Conservation (phyloP, 345 rosid genomes). For the Clarkia xantiana region DNA sequence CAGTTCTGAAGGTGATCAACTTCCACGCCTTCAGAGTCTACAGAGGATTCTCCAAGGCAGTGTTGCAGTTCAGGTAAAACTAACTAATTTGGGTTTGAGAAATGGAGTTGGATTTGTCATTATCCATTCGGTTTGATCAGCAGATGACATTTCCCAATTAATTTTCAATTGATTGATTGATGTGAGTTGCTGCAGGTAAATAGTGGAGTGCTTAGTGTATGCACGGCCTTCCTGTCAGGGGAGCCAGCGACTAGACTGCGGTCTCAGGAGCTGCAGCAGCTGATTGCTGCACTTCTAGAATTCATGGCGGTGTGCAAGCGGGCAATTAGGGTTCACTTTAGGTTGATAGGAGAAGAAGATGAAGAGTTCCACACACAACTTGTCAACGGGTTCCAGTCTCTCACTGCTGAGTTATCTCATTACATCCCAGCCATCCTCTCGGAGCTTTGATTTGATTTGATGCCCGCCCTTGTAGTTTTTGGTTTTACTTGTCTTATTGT, state of each 20-base stretch:
- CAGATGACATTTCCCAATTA: too few species aligned
- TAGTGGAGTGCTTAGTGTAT: slow-evolving; percentile 91
- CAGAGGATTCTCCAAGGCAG: slow-evolving; percentile 99
- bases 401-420: slow-evolving; percentile 89
- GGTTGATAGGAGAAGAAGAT: slow-evolving; percentile 94
- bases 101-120: neutral
- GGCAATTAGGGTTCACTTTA: slow-evolving; percentile 84
- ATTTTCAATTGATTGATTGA: too few species aligned
- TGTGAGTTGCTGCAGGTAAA: slow-evolving; percentile 98
- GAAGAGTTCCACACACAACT: slow-evolving; percentile 99
- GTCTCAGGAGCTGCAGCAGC: slow-evolving; percentile 92
- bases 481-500: too few species aligned
- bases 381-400: slow-evolving; percentile 96
- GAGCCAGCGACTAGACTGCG: slow-evolving; percentile 97
- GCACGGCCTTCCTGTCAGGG: slow-evolving; percentile 95
- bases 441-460: slow-evolving; percentile 73
- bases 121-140: too few species aligned
- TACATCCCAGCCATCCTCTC: slow-evolving; percentile 98
- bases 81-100: neutral
- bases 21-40: slow-evolving; percentile 89
- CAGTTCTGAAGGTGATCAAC: slow-evolving; percentile 93
- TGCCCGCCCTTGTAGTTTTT: too few species aligned
- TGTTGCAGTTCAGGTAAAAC: slow-evolving; percentile 89
- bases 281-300: slow-evolving; percentile 90
- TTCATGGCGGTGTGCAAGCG: slow-evolving; percentile 99